A percentile compares a stretch with the other conserved stretches of the same genome.
Conservation (phyloP, 2,329 filamentous ascomycete genomes). For the Cercospora sp. region DNA sequence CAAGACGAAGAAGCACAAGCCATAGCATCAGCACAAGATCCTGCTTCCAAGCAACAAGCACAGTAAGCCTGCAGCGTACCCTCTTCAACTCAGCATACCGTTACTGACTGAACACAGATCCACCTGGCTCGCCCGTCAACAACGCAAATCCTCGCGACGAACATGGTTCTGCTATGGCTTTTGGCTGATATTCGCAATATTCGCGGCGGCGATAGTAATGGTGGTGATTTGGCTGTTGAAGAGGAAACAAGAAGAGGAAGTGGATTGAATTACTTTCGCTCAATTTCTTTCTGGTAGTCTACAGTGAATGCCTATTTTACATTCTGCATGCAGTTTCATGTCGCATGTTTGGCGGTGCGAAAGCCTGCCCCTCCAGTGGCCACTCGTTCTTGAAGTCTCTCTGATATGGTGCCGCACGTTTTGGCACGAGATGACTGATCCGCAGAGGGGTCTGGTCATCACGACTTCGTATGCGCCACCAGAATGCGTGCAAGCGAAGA, state of each 20-base stretch:
- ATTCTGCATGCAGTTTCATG: neutral
- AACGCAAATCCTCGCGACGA: slow-evolving; percentile 49
- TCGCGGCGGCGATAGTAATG: slow-evolving; percentile 49
- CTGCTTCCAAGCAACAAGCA: slow-evolving; percentile 1
- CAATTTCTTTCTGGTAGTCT: neutral
- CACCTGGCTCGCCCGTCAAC: slow-evolving; percentile 56
- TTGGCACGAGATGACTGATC: neutral
- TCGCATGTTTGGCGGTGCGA: neutral
- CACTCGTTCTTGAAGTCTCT: neutral
- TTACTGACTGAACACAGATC: slow-evolving; percentile 42
- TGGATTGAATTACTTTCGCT: neutral
- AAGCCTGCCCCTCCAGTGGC: neutral
- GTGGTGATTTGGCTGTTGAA: slow-evolving; percentile 48
- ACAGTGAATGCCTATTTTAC: neutral
- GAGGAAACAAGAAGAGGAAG: neutral
- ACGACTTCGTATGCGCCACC: neutral
- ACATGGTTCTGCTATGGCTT: slow-evolving; percentile 52
- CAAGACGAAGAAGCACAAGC: slow-evolving; percentile 50
- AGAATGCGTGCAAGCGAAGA: neutral
- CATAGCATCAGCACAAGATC: slow-evolving; percentile 39
- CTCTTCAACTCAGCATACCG: neutral
- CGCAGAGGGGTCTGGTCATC: neutral
- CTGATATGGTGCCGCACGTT: neutral
- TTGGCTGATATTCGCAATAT: slow-evolving; percentile 48
- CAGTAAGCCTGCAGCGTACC: neutral